Conservation (phyloP, 495 filamentous ascomycete species). For the Massariosphaeria phaeospora region DNA sequence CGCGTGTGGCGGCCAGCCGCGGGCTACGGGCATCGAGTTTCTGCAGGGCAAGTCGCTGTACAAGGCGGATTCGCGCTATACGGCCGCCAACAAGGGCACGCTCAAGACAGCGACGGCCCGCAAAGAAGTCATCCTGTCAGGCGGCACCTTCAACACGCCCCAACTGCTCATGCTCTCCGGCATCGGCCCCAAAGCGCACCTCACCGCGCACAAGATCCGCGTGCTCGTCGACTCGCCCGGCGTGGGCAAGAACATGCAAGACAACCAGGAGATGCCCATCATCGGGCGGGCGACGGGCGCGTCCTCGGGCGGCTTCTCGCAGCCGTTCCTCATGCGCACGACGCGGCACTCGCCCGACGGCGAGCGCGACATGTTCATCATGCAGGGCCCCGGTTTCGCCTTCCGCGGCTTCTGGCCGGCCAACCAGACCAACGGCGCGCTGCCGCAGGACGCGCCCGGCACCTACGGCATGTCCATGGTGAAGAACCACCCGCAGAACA, state of each 20-base stretch:
- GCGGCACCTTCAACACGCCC: constrained; percentile 26
- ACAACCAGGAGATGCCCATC: constrained; percentile 30
- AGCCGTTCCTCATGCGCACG: constrained; percentile 17
- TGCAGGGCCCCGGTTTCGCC: constrained; percentile 20
- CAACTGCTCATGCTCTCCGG: constrained; percentile 32
- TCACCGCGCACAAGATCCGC: constrained; percentile 19
- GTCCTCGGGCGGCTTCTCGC: constrained; percentile 4
- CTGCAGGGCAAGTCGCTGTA: constrained; percentile 57
- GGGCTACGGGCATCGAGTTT: constrained; percentile 60
- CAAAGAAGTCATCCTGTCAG: constrained; percentile 32
- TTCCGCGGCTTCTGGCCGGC: constrained; percentile 28
- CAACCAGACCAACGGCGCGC: constrained; percentile 18
- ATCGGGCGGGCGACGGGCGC: constrained; percentile 7
- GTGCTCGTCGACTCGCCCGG: constrained; percentile 19
- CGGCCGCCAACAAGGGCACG: constrained; percentile 15
- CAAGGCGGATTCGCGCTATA: constrained; percentile 47
- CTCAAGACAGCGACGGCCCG: constrained; percentile 19
- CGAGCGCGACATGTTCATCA: constrained; percentile 26
- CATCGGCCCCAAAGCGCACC: constrained; percentile 26
- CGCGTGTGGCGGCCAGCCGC: constrained; percentile 41
- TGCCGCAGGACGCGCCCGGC: constrained; percentile 3
- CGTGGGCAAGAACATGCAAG: constrained; percentile 27
- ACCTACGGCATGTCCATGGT: constrained; percentile 27
- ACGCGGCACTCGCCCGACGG: constrained; percentile 19
- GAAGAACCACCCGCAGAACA: constrained; percentile 27